Evolutionary conservation across 768 basidiomycete species (phyloP), one percentile per base, ranked within the genome.

Genomic region (Tylopilus sp.): DNA sequence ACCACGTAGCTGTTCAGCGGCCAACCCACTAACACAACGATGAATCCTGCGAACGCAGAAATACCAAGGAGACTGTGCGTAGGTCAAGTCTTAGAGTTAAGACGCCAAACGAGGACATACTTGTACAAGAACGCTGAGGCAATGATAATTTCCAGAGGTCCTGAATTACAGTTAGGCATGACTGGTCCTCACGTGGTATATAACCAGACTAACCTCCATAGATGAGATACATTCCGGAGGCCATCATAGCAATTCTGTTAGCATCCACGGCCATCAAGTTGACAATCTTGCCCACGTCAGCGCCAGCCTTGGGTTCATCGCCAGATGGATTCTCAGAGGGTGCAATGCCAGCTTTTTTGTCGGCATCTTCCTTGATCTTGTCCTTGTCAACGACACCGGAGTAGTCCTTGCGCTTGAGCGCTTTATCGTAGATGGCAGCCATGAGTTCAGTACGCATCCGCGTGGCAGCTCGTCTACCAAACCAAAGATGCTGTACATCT

Each of bases 281-380:
- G 48, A 94, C 89, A 47, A 95, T 90, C 66, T 94, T 93, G 12
- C 93, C 93, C 12, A 88, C 76, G 64, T 92, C 88, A 8, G 93
- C 93, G 15, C 90, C 88, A 1, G 85, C 79, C 57, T 81, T 85
- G 1, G 83, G 80, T 26, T 88, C 74, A 52, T 71, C 71, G 47
- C 55, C 63, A 39, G 59, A 51, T 15, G 61, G 30, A 44, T 67
- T 61, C 69, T 76, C 43, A 4, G 57, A 50, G 8, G 52, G 36
- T 4, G 45, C 15, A 22, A 47, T 4, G 17, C 61, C 64, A 8
- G 58, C 54, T 28, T 58, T 64, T 25, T 53, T 65, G 18, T 57
- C 59, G 6, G 59, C 61, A 8, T 57, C 59, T 3, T 62, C 61
- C 22, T 64, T 61, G 3, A 52, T 51, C n/a, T 69, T 71, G 33